phyloP scores from a whole-genome alignment of 208 protist species.

The Naegleria lovaniensis region DNA sequence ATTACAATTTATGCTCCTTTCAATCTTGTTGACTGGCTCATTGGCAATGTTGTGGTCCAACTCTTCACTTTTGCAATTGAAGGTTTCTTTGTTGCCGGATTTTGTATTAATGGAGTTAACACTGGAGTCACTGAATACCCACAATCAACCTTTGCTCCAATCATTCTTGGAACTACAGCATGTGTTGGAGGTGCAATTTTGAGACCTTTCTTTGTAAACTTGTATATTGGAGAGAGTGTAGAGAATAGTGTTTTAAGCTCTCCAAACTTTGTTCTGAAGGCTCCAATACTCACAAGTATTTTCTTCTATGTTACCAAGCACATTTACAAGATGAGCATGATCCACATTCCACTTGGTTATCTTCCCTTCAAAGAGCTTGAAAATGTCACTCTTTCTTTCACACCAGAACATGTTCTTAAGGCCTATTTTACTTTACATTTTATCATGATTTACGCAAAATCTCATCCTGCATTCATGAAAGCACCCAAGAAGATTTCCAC shows the following conservation, averaged over 20 bases:
- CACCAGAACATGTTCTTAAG: background rate
- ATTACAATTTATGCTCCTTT: background rate
- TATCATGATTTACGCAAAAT: background rate
- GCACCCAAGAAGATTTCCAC: background rate
- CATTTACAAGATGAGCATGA: background rate
- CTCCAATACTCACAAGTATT: background rate
- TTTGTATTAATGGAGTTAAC: conserved; percentile 5
- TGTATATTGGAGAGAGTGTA: background rate
- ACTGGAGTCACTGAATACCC: background rate
- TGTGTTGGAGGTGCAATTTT: background rate
- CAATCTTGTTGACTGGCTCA: background rate
- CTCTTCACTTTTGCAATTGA: background rate
- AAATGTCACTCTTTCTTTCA: background rate
- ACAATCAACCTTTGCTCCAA: background rate
- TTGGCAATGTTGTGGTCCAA: background rate
- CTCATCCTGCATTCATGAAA: background rate
- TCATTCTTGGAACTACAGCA: background rate
- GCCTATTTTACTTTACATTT: background rate
- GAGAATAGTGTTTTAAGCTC: background rate
- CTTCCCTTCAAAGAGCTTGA: background rate
- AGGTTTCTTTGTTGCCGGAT: conserved; percentile 11
- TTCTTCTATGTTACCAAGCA: background rate
- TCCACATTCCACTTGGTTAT: background rate
- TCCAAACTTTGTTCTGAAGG: background rate
- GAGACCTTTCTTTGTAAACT: background rate